phyloP scores from a whole-genome alignment of 2,329 filamentous ascomycete species.

The Ramichloridium luteum region DNA sequence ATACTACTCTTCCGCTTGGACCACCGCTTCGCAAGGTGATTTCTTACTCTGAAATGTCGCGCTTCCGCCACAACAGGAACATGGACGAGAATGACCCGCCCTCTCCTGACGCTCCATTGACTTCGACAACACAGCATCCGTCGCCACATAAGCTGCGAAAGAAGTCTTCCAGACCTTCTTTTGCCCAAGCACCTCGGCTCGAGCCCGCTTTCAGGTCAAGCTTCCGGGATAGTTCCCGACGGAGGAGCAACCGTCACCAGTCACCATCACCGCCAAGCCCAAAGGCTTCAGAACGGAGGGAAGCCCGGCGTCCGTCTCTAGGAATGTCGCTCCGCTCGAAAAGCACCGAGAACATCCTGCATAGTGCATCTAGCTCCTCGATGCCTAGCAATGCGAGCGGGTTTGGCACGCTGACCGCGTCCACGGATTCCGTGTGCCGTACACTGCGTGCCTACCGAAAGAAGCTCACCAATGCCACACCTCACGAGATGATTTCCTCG shows the following conservation, averaged over 20 bases:
- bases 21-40: constrained; percentile 75
- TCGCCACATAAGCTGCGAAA: constrained; percentile 41
- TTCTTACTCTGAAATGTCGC: constrained; percentile 74
- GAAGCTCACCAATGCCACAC: constrained; percentile 35
- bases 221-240: constrained; percentile 12
- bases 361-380: constrained; percentile 9
- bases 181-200: constrained; percentile 34
- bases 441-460: constrained; percentile 47
- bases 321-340: constrained; percentile 40
- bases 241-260: constrained; percentile 21
- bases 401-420: constrained; percentile 37
- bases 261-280: constrained; percentile 33
- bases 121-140: constrained; percentile 32
- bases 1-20: constrained; percentile 38
- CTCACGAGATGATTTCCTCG: constrained; percentile 32
- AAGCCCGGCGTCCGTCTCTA: constrained; percentile 33
- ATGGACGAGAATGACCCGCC: constrained; percentile 24
- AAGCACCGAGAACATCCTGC: constrained; percentile 25
- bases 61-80: constrained; percentile 48
- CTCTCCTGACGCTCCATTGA: constrained; percentile 30
- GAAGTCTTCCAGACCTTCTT: constrained; percentile 41
- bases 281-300: constrained; percentile 11
- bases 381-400: constrained; percentile 24
- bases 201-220: constrained; percentile 28
- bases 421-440: constrained; percentile 46